These are phyloP conservation scores for Hygrocybe coccinea DNA, from an alignment of 768 basidiomycete species.

Conservation along the genomic window DNA sequence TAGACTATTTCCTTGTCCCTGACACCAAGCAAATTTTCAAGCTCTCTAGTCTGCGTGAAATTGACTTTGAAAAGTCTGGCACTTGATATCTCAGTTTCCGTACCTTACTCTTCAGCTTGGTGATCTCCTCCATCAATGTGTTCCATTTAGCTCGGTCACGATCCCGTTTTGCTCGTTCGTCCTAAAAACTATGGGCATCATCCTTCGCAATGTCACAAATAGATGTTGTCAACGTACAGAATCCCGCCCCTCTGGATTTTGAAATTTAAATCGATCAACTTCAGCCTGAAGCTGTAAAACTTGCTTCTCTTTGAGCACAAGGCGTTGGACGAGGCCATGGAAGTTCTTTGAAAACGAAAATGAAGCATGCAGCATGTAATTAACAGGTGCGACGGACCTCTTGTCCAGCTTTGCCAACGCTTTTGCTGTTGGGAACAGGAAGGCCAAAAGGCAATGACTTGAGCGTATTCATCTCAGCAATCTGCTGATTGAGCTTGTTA, in stretches of 20 bases:
- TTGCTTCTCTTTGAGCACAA: slow-evolving; percentile 83
- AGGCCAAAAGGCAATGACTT: slow-evolving; percentile 45
- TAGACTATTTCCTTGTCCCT: slow-evolving; percentile 74
- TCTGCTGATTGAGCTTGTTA: slow-evolving; percentile 53
- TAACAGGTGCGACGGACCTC: slow-evolving; percentile 53
- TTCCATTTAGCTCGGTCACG: slow-evolving; percentile 73
- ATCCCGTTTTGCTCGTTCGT: slow-evolving; percentile 69
- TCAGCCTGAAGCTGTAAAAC: slow-evolving; percentile 70
- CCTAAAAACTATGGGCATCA: slow-evolving; percentile 35
- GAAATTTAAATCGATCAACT: slow-evolving; percentile 55
- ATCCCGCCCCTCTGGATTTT: slow-evolving; percentile 58
- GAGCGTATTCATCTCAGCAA: slow-evolving; percentile 64
- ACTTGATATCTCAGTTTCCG: slow-evolving; percentile 11
- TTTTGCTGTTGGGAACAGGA: slow-evolving; percentile 35
- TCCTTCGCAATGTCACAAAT: neutral
- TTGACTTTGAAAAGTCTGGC: neutral
- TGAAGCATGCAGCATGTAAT: too few species aligned
- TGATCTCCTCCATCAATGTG: slow-evolving; percentile 67
- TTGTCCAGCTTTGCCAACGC: slow-evolving; percentile 44
- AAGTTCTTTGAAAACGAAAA: slow-evolving; percentile 42
- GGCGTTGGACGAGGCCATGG: slow-evolving; percentile 70
- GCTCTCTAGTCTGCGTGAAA: slow-evolving; percentile 45
- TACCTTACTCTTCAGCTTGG: slow-evolving; percentile 66
- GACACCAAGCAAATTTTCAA: slow-evolving; percentile 41
- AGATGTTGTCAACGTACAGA: slow-evolving; percentile 43